Conservation (phyloP, 2,329 filamentous ascomycete genomes). For the Alternaria novae-zelandiae region DNA sequence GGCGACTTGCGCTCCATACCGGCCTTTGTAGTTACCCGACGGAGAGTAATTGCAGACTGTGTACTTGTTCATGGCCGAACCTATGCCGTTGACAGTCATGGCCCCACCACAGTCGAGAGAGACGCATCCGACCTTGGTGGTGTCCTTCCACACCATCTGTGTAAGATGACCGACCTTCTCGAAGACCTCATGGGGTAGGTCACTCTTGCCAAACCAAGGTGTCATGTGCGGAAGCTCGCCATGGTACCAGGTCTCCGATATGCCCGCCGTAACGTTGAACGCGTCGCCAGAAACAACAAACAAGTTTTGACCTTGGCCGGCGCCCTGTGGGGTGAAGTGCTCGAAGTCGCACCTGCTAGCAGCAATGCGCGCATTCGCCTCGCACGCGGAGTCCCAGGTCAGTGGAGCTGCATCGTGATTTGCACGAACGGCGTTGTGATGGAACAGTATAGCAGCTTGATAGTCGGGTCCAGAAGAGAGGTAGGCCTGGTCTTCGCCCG, state of each 20-base stretch:
- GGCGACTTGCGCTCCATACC: conserved; percentile 62
- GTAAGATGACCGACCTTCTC: conserved; percentile 46
- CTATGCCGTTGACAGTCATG: conserved; percentile 29
- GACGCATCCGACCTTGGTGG: conserved; percentile 46
- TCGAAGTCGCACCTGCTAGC: conserved; percentile 76
- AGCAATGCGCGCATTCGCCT: conserved; percentile 67
- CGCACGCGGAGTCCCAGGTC: conserved; percentile 69
- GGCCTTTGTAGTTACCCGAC: conserved; percentile 64
- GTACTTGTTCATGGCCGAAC: conserved; percentile 42
- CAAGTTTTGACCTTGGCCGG: conserved; percentile 89
- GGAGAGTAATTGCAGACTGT: conserved; percentile 89
- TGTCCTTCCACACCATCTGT: conserved; percentile 48
- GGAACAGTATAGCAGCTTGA: conserved; percentile 57
- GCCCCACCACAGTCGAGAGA: conserved; percentile 37
- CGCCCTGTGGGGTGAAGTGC: conserved; percentile 56
- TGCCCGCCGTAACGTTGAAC: conserved; percentile 67
- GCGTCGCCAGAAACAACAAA: conserved; percentile 67
- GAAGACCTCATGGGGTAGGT: conserved; percentile 57
- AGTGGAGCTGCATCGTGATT: conserved; percentile 77
- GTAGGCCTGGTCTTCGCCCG: conserved; percentile 34
- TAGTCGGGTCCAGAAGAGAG: conserved; percentile 37
- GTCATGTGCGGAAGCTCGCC: conserved; percentile 68
- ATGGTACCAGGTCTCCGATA: conserved; percentile 90
- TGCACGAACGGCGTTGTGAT: conserved; percentile 85
- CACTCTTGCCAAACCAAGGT: conserved; percentile 64